These are phyloP conservation scores for Talaromyces adpressus DNA, from an alignment of 495 filamentous ascomycete species.

Conservation along the genomic window DNA sequence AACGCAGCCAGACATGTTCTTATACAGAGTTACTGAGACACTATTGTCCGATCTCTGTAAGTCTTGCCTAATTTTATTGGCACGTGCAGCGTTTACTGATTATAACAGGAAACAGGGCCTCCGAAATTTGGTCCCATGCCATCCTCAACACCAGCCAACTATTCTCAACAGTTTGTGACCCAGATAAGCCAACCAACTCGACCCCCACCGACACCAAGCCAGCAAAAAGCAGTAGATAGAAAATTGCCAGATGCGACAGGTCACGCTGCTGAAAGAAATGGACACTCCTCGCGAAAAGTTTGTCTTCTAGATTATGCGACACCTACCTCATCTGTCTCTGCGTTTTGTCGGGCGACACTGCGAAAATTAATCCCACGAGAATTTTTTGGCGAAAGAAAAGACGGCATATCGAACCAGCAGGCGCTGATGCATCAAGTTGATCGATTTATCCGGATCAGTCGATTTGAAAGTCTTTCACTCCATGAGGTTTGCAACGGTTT, in stretches of 20 bases:
- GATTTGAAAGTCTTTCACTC: conserved; percentile 74
- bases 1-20: conserved; percentile 62
- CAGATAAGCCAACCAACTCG: conserved; percentile 15
- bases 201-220: neutral
- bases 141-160: conserved; percentile 10
- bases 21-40: conserved; percentile 70
- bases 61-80: conserved; percentile 10
- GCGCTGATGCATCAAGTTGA: conserved; percentile 61
- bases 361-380: conserved; percentile 64
- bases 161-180: conserved; percentile 21
- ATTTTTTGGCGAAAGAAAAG: conserved; percentile 61
- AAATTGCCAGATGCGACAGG: neutral
- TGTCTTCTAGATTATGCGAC: conserved; percentile 66
- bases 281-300: conserved; percentile 12
- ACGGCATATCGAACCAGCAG: conserved; percentile 49
- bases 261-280: neutral
- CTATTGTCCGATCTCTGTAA: conserved; percentile 63
- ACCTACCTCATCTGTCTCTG: conserved; percentile 63
- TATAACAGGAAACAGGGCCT: conserved; percentile 22
- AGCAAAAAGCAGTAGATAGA: neutral
- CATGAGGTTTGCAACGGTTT: conserved; percentile 71
- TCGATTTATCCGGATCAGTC: conserved; percentile 66
- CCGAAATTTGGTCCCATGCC: conserved; percentile 19
- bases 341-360: conserved; percentile 78
- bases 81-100: neutral